Evolutionary conservation across 805 yeast genomes (phyloP).

Genomic region (Sugiyamaella valdiviana): DNA sequence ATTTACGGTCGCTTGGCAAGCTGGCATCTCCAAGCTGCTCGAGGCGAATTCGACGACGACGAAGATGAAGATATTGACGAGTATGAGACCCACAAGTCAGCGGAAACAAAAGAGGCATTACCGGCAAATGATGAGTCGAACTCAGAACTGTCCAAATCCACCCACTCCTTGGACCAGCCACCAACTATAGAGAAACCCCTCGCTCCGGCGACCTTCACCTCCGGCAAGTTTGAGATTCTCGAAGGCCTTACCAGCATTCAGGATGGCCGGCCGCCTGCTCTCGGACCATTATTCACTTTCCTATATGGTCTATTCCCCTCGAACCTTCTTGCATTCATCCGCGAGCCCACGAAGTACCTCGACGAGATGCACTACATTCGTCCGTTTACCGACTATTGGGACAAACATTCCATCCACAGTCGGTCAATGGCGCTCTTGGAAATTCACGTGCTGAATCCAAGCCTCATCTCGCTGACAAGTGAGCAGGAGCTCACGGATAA

Average conservation of each 20-base stretch:
- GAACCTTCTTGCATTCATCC: conserved; percentile 40
- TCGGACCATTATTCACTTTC: conserved; percentile 39
- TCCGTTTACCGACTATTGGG: conserved; percentile 29
- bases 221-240: conserved; percentile 26
- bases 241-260: conserved; percentile 11
- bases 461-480: conserved; percentile 34
- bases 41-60: conserved; percentile 4
- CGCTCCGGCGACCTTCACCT: neutral
- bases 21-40: conserved; percentile 14
- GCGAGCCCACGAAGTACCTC: conserved; percentile 38
- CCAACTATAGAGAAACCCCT: neutral
- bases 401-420: conserved; percentile 31
- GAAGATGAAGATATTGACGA: conserved; percentile 13
- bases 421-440: conserved; percentile 29
- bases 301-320: conserved; percentile 55
- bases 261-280: conserved; percentile 23
- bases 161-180: neutral
- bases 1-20: conserved; percentile 41
- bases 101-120: conserved; percentile 1
- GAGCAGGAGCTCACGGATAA: conserved; percentile 33
- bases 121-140: neutral
- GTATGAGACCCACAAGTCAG: conserved; percentile 7
- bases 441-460: conserved; percentile 45
- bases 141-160: neutral
- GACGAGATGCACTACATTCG: conserved; percentile 17